Evolutionary conservation across 768 basidiomycete genomes (phyloP), one percentile per base, ranked within the genome.

Genomic region (Trametes cinnabarina): DNA sequence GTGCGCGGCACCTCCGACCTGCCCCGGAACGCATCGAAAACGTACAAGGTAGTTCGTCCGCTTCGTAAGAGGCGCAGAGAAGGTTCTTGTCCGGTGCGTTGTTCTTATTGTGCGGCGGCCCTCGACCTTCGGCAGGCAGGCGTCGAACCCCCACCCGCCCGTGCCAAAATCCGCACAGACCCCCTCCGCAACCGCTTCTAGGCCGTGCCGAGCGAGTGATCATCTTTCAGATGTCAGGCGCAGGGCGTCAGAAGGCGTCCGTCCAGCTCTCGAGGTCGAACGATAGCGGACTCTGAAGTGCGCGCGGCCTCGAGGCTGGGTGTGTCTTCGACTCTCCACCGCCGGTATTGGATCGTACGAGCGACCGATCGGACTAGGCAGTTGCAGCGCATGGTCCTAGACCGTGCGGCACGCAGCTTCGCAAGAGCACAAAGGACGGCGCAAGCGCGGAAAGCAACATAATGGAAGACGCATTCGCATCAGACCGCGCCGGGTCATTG

Each of bases 141-240:
- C 15, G 8, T 34, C 47, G 32, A 25, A 22, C 39, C 12, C 26
- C 14, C 50, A 23, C 35, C 22, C 25, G 10, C 20, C 26, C 11
- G 12, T 10, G n/a, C 44, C 43, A 35, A 54, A 17, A 17, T 17
- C 53, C 53, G 53, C 53, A 47, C 53, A 37, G 35, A 26, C 43
- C 22, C 53, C 44, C 53, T 23, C 32, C 44, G 22, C 17, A 26
- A 15, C 19, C 32, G 43, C 53, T 54, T 54, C 53, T 54, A 39
- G 53, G 11, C 43, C 53, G 41, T 43, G 43, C 43, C 53, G 53
- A 47, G 44, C 53, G 44, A 20, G 43, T 47, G 53, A 54, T 47
- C 43, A 46, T 54, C 53, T 53, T 22, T 47, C 44, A 54, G 35
- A 54, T 43, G 53, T 54, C 53, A 54, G 20, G 23, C 22, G n/a